phyloP scores from a whole-genome alignment of 2,329 filamentous ascomycete species.

The Coniella vitis region DNA sequence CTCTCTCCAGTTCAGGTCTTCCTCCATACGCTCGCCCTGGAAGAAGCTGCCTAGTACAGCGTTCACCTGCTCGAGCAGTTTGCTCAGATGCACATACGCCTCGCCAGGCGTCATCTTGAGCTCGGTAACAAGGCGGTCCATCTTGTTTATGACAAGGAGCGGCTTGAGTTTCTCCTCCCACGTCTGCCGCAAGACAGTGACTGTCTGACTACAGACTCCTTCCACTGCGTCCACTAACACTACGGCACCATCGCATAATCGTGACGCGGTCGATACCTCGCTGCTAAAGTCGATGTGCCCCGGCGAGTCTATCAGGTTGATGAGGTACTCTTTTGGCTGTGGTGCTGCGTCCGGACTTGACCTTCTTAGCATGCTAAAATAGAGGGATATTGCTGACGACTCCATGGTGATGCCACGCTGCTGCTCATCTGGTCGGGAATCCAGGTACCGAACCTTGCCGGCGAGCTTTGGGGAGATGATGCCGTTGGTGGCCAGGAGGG shows the following conservation, averaged over 20 bases:
- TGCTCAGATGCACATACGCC: slow-evolving; percentile 82
- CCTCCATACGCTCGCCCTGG: slow-evolving; percentile 96
- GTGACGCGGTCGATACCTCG: slow-evolving; percentile 91
- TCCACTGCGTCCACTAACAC: slow-evolving; percentile 95
- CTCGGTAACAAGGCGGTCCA: slow-evolving; percentile 90
- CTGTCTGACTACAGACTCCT: slow-evolving; percentile 96
- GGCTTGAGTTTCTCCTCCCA: slow-evolving; percentile 96
- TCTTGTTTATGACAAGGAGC: slow-evolving; percentile 94
- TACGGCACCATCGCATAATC: slow-evolving; percentile 88
- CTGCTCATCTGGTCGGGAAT: slow-evolving; percentile 94
- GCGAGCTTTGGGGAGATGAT: slow-evolving; percentile 98
- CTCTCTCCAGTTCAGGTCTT: slow-evolving; percentile 93
- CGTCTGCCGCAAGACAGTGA: slow-evolving; percentile 88
- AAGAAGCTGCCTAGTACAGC: slow-evolving; percentile 97
- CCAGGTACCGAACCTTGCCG: slow-evolving; percentile 95
- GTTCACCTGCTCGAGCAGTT: slow-evolving; percentile 91
- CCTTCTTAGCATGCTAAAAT: slow-evolving; percentile 84
- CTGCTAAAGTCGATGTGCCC: slow-evolving; percentile 99
- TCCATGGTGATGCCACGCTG: slow-evolving; percentile 99
- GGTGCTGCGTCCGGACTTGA: slow-evolving; percentile 60
- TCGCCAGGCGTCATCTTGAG: slow-evolving; percentile 87
- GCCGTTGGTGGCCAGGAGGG: slow-evolving; percentile 94
- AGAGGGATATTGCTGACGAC: slow-evolving; percentile 93
- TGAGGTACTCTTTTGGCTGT: slow-evolving; percentile 79
- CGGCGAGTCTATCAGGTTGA: slow-evolving; percentile 96